phyloP scores from a whole-genome alignment of 1,139 yeast species.

The Nematodospora anomalae region DNA sequence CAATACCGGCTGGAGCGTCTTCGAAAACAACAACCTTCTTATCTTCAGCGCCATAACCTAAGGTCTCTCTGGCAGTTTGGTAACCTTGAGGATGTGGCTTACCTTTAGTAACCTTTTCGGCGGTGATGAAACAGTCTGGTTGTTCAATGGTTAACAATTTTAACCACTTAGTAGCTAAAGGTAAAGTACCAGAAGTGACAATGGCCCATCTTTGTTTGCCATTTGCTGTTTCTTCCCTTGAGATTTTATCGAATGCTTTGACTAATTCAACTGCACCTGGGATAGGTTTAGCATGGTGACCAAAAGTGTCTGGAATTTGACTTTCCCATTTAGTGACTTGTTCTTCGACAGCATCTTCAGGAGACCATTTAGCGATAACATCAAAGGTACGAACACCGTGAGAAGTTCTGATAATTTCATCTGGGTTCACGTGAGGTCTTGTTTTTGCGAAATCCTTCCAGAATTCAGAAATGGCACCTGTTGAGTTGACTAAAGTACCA shows the following conservation, averaged over 20 bases:
- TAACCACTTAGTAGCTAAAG: conserved; percentile 79
- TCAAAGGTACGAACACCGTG: conserved; percentile 86
- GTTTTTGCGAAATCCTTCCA: conserved; percentile 74
- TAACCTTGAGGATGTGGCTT: conserved; percentile 88
- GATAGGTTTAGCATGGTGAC: conserved; percentile 68
- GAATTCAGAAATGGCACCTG: conserved; percentile 78
- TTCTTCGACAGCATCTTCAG: conserved; percentile 66
- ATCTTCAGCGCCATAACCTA: conserved; percentile 47
- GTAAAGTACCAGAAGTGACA: conserved; percentile 80
- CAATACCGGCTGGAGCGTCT: conserved; percentile 87
- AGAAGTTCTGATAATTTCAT: conserved; percentile 67
- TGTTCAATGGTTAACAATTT: conserved; percentile 57
- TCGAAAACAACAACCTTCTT: conserved; percentile 72
- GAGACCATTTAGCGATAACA: conserved; percentile 71
- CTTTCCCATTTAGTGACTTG: conserved; percentile 71
- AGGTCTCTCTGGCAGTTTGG: conserved; percentile 59
- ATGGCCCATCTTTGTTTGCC: conserved; percentile 69
- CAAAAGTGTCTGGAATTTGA: conserved; percentile 69
- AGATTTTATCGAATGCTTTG: conserved; percentile 48
- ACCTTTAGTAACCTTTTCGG: conserved; percentile 74
- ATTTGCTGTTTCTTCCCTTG: conserved; percentile 42
- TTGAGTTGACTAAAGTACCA: conserved; percentile 81
- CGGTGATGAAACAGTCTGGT: conserved; percentile 77
- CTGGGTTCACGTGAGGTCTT: conserved; percentile 70
- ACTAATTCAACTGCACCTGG: conserved; percentile 72